Evolutionary conservation across 805 yeast species (phyloP), one percentile per base, ranked within the genome.

Genomic region (Teunomyces gatunensis): DNA sequence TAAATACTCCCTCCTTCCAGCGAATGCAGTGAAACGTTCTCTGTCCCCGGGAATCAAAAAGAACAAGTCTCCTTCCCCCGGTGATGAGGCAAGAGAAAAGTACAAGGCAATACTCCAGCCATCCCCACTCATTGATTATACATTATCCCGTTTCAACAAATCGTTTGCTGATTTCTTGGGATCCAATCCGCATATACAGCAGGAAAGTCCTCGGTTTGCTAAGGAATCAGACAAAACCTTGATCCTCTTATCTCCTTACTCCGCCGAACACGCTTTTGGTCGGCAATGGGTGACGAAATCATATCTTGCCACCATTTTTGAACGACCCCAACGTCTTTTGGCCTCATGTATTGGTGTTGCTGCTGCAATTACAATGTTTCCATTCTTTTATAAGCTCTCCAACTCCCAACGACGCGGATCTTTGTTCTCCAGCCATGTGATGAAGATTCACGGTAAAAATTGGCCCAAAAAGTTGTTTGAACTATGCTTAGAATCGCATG

Each of bases 341-440:
- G 94, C 96, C 0, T 73, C 84, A 6, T 81, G 89, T n/a, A 69
- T 88, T 49, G 96, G 96, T 0, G 77, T 88, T 20, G 79, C 89
- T 0, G 84, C 90, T 2, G 92, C 95, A 0, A 60, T 84, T 18
- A 75, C 90, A 2, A 77, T 81, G 79, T 79, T 73, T 51, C 90
- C 91, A 0, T 80, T 80, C 36, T 71, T 77, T 42, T 85, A 78
- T 55, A 72, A 74, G 11, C 56, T 85, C 11, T 62, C 68, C 37
- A 75, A 81, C 47, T 73, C 81, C 3, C 64, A 73, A 5, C 72
- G 73, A 51, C 69, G 71, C 40, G 73, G 82, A 0, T 71, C 83
- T 1, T 61, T 85, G 15, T 65, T 71, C 18, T 64, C 83, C 4
- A 73, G 79, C 3, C 90, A 87, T 61, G 92, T 88, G 2, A 52